phyloP scores from a whole-genome alignment of 2,329 filamentous ascomycete genomes.

The Clarireedia hainanense region DNA sequence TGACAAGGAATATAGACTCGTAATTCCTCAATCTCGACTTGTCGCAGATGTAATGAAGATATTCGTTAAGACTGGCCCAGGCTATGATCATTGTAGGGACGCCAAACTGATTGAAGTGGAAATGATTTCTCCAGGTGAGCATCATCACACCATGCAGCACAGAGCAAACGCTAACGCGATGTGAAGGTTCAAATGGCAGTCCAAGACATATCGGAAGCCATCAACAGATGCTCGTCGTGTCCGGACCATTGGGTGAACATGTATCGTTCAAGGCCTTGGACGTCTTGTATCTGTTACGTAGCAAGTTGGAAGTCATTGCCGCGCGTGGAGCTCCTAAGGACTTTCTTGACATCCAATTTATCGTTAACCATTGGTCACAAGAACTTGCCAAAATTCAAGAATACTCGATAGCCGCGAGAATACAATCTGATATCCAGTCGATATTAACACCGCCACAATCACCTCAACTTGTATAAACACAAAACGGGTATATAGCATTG shows the following conservation, averaged over 20 bases:
- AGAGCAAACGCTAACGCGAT: background rate
- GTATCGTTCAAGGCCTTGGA: background rate
- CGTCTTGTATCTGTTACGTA: constrained; percentile 1
- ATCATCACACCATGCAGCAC: background rate
- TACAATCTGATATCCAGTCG: background rate
- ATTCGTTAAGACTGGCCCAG: constrained; percentile 1
- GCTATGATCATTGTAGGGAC: background rate
- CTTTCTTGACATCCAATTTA: constrained; percentile 1
- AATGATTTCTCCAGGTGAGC: background rate
- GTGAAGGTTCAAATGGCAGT: background rate
- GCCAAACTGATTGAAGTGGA: background rate
- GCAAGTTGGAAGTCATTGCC: constrained; percentile 1
- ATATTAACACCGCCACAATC: background rate
- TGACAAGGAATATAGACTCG: background rate
- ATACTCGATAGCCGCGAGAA: background rate
- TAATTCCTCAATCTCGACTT: background rate
- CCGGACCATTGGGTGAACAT: background rate
- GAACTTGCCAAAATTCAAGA: background rate
- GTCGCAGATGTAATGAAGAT: constrained; percentile 1
- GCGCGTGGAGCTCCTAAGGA: constrained; percentile 2
- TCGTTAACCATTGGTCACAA: background rate
- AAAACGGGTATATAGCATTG: background rate
- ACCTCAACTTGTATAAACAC: background rate
- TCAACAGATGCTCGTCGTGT: constrained; percentile 1
- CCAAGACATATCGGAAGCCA: constrained; percentile 2